Conservation (phyloP, 1,284 basidiomycete genomes). For the Ustilago cynodontis region DNA sequence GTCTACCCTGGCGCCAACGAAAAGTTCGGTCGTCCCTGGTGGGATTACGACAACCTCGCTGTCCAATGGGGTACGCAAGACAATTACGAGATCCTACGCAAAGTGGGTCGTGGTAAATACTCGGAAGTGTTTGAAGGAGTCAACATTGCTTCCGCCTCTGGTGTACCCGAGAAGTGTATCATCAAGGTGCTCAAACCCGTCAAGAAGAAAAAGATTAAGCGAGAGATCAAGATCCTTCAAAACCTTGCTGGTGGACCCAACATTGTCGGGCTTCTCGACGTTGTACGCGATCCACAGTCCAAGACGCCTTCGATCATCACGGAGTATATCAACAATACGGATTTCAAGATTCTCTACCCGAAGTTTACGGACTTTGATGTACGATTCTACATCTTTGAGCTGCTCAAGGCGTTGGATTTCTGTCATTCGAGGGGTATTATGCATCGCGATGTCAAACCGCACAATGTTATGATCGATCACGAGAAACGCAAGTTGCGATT, state of each 20-base stretch:
- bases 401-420: slow-evolving; percentile 97
- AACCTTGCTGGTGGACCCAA: slow-evolving; percentile 95
- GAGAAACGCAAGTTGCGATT: slow-evolving; percentile 92
- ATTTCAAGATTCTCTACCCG: slow-evolving; percentile 97
- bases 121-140: slow-evolving; percentile 91
- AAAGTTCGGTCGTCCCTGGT: slow-evolving; percentile 75
- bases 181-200: slow-evolving; percentile 99
- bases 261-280: slow-evolving; percentile 87
- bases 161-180: slow-evolving; percentile 85
- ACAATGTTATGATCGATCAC: slow-evolving; percentile 99
- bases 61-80: slow-evolving; percentile 77
- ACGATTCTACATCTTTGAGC: slow-evolving; percentile 94
- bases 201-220: slow-evolving; percentile 99
- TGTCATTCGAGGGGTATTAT: slow-evolving; percentile 99
- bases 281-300: slow-evolving; percentile 87
- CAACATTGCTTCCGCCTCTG: slow-evolving; percentile 83
- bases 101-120: slow-evolving; percentile 90
- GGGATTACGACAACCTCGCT: slow-evolving; percentile 74
- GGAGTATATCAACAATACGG: slow-evolving; percentile 98
- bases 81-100: slow-evolving; percentile 97
- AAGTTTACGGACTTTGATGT: slow-evolving; percentile 95
- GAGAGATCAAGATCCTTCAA: slow-evolving; percentile 98
- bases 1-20: slow-evolving; percentile 76
- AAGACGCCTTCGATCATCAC: slow-evolving; percentile 98
- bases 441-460: slow-evolving; percentile 98